These are phyloP conservation scores for Shiraia sp. DNA, from an alignment of 2,329 filamentous ascomycete genomes.

Conservation along the genomic window DNA sequence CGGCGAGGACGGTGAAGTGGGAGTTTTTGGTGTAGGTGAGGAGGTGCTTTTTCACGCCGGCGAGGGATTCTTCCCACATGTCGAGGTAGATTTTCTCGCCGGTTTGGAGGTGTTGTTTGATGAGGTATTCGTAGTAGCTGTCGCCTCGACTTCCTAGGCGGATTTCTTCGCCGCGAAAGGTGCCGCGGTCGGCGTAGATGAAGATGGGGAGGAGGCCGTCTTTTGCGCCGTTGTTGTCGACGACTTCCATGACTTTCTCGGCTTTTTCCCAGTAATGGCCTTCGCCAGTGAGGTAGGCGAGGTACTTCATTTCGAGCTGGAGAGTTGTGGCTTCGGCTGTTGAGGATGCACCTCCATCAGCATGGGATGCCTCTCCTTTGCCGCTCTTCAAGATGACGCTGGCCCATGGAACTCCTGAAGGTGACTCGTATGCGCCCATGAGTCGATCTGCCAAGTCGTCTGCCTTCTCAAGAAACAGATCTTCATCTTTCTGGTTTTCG, in stretches of 20 bases:
- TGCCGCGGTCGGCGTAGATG: conserved; percentile 76
- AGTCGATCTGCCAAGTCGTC: conserved; percentile 88
- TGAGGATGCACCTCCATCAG: conserved; percentile 84
- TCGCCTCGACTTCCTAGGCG: conserved; percentile 91
- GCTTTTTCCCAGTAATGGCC: conserved; percentile 88
- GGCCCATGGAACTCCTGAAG: conserved; percentile 84
- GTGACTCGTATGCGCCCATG: conserved; percentile 83
- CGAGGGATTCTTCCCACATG: conserved; percentile 88
- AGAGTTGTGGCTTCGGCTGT: conserved; percentile 91
- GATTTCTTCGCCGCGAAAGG: conserved; percentile 83
- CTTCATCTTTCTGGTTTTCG: conserved; percentile 74
- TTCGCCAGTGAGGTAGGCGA: conserved; percentile 92
- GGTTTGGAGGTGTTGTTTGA: conserved; percentile 97
- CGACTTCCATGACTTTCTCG: conserved; percentile 87
- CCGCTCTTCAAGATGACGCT: conserved; percentile 84
- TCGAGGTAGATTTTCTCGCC: conserved; percentile 82
- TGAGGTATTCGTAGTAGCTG: conserved; percentile 97
- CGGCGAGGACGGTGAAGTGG: conserved; percentile 85
- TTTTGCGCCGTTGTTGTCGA: conserved; percentile 77
- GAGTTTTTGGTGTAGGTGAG: conserved; percentile 83
- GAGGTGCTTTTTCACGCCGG: conserved; percentile 86
- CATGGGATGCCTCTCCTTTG: conserved; percentile 78
- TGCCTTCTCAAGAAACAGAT: conserved; percentile 94
- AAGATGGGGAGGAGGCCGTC: conserved; percentile 92
- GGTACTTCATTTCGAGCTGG: conserved; percentile 96